Evolutionary conservation across 345 rosid genomes (phyloP).

Genomic region (Populus nigra): DNA sequence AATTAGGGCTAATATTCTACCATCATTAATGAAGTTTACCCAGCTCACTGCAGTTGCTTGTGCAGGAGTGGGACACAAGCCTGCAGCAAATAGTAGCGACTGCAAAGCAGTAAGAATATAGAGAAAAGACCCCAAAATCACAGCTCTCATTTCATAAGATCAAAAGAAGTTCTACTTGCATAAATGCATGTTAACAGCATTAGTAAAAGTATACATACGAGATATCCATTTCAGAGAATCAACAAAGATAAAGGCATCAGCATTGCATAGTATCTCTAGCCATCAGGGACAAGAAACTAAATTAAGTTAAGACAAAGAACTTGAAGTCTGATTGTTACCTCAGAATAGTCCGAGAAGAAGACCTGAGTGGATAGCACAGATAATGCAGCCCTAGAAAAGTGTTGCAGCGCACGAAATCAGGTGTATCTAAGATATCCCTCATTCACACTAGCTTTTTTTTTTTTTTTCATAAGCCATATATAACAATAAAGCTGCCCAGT

Average conservation of each 20-base stretch:
- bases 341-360: conserved; percentile 12
- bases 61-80: conserved; percentile 89
- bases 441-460: conserved; percentile 48
- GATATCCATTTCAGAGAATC: not conserved
- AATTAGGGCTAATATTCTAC: not conserved
- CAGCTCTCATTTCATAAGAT: not conserved
- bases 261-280: not conserved
- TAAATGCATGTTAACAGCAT: too few relatives aligned
- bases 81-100: conserved; percentile 99
- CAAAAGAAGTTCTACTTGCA: not conserved
- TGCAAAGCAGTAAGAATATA: conserved; percentile 56
- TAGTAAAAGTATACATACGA: not conserved
- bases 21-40: conserved; percentile 45
- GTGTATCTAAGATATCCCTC: conserved; percentile 93
- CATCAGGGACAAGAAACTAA: not conserved
- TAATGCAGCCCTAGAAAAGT: conserved; percentile 76
- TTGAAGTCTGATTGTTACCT: not conserved
- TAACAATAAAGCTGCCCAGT: not conserved
- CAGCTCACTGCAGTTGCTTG: conserved; percentile 95
- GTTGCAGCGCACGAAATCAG: conserved; percentile 87
- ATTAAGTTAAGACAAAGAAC: not conserved
- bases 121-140: conserved; percentile 13
- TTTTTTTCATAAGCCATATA: not conserved
- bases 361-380: conserved; percentile 96
- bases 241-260: not conserved